Conservation (phyloP, 805 yeast genomes). For the Hanseniaspora guilliermondii region DNA sequence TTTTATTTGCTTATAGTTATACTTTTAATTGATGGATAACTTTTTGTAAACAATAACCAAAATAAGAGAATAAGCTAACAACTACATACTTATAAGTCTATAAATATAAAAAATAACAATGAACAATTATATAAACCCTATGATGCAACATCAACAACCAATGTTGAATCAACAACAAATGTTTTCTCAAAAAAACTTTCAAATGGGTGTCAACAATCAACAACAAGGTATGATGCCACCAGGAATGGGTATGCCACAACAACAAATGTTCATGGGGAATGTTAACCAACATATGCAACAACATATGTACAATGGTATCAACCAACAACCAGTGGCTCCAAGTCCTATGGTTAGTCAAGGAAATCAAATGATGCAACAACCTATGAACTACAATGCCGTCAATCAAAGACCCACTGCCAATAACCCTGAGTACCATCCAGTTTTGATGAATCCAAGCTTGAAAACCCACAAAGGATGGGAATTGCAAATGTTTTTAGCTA, state of each 20-base stretch:
- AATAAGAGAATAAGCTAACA: no score
- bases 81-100: neutral
- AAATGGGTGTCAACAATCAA: constrained; percentile 8
- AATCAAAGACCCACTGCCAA: constrained; percentile 18
- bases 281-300: constrained; percentile 13
- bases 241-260: constrained; percentile 4
- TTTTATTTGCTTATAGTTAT: no score
- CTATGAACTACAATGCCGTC: constrained; percentile 2
- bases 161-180: neutral
- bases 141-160: constrained; percentile 6
- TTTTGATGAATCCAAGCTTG: constrained; percentile 25
- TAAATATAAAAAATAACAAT: neutral
- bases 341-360: constrained; percentile 4
- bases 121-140: constrained; percentile 4
- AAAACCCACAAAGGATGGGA: constrained; percentile 29
- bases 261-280: constrained; percentile 1
- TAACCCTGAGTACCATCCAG: constrained; percentile 28
- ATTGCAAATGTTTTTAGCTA: constrained; percentile 26
- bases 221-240: constrained; percentile 10
- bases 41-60: no score
- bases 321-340: constrained; percentile 3
- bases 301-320: constrained; percentile 6
- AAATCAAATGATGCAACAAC: constrained; percentile 4
- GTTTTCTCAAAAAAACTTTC: constrained; percentile 3
- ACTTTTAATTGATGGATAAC: no score